Base-by-base conservation (phyloP, 208 protist genomes). In the Acanthamoeba culbertsoni region DNA sequence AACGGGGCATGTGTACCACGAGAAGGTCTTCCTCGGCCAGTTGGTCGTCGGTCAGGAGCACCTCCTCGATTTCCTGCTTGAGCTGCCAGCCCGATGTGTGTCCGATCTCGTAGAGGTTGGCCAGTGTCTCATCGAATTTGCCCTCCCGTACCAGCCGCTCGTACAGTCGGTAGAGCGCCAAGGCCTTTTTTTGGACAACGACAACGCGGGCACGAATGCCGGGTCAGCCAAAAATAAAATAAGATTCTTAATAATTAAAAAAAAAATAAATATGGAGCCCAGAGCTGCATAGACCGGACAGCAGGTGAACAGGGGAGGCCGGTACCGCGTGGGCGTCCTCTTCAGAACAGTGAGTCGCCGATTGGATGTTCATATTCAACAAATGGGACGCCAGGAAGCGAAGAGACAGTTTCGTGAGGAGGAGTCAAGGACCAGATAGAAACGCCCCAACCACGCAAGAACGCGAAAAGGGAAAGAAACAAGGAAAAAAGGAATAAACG, bases 361-460 rank as follows among this genome's bases (percentile, higher is more conserved):
- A 96, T 95, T 99, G 98, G 57, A 99, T 98, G 48, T 97, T 97
- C 23, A 96, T 96, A 0, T 93, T 71, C 26, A 99, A 95, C 14
- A 99, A 95, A 94, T 98, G 97, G 92, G 98, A 99, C 43, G 98
- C 98, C 8, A 99, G 94, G 94, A 99, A 99, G 62, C 97, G 96
- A 2, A 99, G 96, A 8, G 98, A 99, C 5, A 99, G 95, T 89
- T 98, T 99, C 63, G 53, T 89, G 33, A 33, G 48, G 16, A 26
- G 5, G 23, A 51, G 68, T 79, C 16, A 79, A 79, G 40, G 40
- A 43, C 51, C 23, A 10, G 2, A 14, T 26, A n/a, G 23, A 8
- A 10, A 68, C 48, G 48, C 12, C 12, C 18, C 48, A 23, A 18
- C 16, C 14, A 6, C 59, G 6, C 31, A 6, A 68, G 3, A 68